Evolutionary conservation across 257 asterid genomes (phyloP), one percentile per base, ranked within the genome.

Genomic region (Asclepias syriaca): DNA sequence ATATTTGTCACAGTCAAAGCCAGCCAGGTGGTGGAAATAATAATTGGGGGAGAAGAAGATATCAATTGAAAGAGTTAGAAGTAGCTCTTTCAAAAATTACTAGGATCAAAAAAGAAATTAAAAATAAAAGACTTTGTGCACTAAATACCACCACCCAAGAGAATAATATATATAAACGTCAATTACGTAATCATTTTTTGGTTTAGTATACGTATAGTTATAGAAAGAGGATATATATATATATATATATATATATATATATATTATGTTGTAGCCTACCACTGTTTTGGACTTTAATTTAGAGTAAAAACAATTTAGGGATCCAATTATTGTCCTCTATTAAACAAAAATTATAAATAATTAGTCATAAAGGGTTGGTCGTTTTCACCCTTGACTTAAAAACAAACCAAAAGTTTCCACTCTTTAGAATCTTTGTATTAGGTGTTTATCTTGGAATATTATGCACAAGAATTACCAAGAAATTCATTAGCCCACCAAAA

Each of bases 1-100:
- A 8, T 74, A 75, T 60, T 81, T 83, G 90, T 86, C 89, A 53
- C 73, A 56, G 54, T 83, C 87, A 63, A 22, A 68, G 86, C 84
- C 88, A 81, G 78, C 82, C 84, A 79, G 55, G 74, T 65, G 34
- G 79, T 74, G 45, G 69, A 78, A 83, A 87, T 85, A 74, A 85
- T 85, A 72, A 84, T 87, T 84, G 96, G 72, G 68, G 74, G n/a
- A 24, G 72, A 79, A 65, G 68, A 68, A 72, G 53, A 65, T 58
- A 75, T 77, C 65, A 69, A 81, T 51, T 75, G 71, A 76, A 75
- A 76, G 64, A 55, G 76, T 73, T 76, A 73, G 46, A 73, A 29
- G 43, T 39, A 68, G 49, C 67, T 8, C 61, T 56, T 73, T 76
- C 74, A 37, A 34, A 48, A 56, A 34, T 34, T 65, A 56, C 69